Evolutionary conservation across 176 grass and related monocot genomes (phyloP), one percentile per base, ranked within the genome.

Genomic region (Phyllostachys edulis): DNA sequence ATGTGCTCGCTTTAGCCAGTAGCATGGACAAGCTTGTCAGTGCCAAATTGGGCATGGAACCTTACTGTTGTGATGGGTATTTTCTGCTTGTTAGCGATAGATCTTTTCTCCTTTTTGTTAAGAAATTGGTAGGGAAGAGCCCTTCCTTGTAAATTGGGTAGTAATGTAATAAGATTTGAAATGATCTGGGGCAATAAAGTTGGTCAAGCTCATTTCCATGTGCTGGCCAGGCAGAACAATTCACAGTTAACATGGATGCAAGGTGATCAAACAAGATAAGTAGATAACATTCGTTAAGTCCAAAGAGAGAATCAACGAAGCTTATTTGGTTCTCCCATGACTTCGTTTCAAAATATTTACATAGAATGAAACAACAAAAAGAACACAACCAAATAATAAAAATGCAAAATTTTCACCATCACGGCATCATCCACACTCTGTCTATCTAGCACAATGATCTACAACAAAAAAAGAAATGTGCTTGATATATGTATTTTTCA

Each of bases 391-490:
- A 18, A 64, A 38, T 0, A 52, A 72, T 37, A 63, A 54, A 0
- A 0, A 69, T 71, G 29, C 75, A 61, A 45, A 37, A 62, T 20
- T 39, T 39, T 71, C 56, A 17, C 12, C 56, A 55, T 64, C 12
- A 34, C 11, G 9, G 71, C 44, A 29, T 90, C 67, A 75, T 51
- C 50, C 52, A 67, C 40, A 16, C 47, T n/a, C 12, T 68, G 20
- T 49, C 64, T 52, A 41, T 38, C 14, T 67, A 49, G 52, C 63
- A 71, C 37, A 73, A 67, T 18, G 49, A 89, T 79, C 37, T 62
- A 62, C 52, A 78, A 27, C 37, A 29, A 20, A 15, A 37, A 47
- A 42, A 65, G 40, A 29, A 45, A 52, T 45, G 10, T 77, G 50
- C 23, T 71, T 69, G 2, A 45, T 37, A 61, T 46, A 70, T 62